phyloP scores from a whole-genome alignment of 2,329 filamentous ascomycete species.

The Lecanicillium sp. region DNA sequence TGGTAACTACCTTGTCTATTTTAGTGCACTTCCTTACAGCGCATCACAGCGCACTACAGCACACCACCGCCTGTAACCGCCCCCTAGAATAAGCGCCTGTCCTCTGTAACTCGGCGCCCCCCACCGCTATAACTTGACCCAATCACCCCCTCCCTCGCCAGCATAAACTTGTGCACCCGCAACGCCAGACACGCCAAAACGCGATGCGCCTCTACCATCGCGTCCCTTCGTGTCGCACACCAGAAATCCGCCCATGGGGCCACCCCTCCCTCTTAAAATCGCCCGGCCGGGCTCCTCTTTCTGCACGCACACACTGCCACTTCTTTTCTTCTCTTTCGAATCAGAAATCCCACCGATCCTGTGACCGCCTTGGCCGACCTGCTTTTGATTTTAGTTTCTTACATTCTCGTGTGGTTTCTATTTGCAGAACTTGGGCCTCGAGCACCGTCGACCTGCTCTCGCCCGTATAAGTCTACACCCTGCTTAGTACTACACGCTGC shows the following conservation, averaged over 20 bases:
- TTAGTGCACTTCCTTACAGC: not conserved
- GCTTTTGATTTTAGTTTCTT: conserved; percentile 1
- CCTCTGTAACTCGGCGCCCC: too few species aligned
- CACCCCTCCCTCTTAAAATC: conserved; percentile 14
- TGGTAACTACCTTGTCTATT: too few species aligned
- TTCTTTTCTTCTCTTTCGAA: conserved; percentile 4
- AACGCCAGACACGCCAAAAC: conserved; percentile 13
- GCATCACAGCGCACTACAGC: not conserved
- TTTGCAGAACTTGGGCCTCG: conserved; percentile 10
- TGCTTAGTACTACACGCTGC: too few species aligned
- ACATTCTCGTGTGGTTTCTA: too few species aligned
- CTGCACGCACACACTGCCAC: conserved; percentile 2
- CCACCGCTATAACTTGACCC: conserved; percentile 1
- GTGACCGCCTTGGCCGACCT: conserved; percentile 14
- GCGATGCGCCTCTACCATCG: conserved; percentile 12
- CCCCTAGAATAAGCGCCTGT: not conserved
- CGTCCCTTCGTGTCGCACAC: conserved; percentile 11
- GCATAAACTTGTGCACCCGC: conserved; percentile 1
- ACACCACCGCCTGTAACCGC: not conserved
- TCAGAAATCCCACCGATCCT: not conserved
- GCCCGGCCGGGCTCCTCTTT: conserved; percentile 4
- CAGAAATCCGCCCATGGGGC: not conserved
- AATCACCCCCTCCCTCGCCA: not conserved
- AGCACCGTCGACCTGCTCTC: too few species aligned
- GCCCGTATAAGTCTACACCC: too few species aligned